phyloP scores from a whole-genome alignment of 78 protist genomes.

The Dictyostelium purpureum region DNA sequence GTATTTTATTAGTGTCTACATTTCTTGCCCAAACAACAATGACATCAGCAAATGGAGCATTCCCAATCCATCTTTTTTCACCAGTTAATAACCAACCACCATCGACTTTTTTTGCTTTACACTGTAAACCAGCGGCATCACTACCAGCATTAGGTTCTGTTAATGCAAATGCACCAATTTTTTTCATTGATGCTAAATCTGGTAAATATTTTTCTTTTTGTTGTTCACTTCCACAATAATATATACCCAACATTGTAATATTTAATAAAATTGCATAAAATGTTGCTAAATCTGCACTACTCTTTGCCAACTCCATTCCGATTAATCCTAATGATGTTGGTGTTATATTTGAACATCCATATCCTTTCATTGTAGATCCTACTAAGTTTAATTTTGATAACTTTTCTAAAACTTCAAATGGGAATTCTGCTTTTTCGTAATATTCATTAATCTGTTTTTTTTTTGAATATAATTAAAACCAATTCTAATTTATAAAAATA shows the following conservation, averaged over 20 bases:
- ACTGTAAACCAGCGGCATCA: slow-evolving; percentile 93
- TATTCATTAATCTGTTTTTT: slow-evolving; percentile 34
- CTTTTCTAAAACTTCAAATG: background rate
- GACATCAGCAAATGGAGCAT: slow-evolving; percentile 97
- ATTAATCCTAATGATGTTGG: slow-evolving; percentile 27
- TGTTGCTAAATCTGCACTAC: slow-evolving; percentile 30
- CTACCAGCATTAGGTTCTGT: slow-evolving; percentile 98
- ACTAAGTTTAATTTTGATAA: slow-evolving; percentile 44
- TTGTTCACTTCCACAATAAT: slow-evolving; percentile 89
- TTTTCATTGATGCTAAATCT: slow-evolving; percentile 76
- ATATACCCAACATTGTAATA: slow-evolving; percentile 93
- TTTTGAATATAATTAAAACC: background rate
- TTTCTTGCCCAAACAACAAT: slow-evolving; percentile 96
- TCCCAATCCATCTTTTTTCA: slow-evolving; percentile 95
- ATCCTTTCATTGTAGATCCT: slow-evolving; percentile 52
- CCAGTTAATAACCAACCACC: slow-evolving; percentile 91
- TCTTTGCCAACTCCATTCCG: slow-evolving; percentile 30
- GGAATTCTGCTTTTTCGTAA: slow-evolving; percentile 80
- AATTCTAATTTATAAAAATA: background rate
- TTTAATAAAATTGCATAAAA: slow-evolving; percentile 30
- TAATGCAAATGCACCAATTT: slow-evolving; percentile 93
- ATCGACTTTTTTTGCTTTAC: slow-evolving; percentile 82
- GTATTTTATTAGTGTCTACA: slow-evolving; percentile 79
- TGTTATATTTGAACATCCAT: slow-evolving; percentile 39
- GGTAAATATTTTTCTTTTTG: slow-evolving; percentile 93